Evolutionary conservation across 2,329 filamentous ascomycete genomes (phyloP).

Genomic region (Fusarium xylarioides): DNA sequence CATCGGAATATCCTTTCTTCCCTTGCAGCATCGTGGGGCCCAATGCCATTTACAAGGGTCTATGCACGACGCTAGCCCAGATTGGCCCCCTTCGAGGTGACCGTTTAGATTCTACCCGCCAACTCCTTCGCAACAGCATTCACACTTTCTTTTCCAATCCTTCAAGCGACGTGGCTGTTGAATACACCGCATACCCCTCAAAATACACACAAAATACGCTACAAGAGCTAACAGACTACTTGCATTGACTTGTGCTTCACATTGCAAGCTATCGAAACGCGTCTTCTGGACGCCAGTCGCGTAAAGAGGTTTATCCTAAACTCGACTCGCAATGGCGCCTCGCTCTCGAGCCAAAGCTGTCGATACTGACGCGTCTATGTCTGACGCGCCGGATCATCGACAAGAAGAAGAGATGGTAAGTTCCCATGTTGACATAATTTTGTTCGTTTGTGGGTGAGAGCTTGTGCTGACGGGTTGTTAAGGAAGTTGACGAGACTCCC

Average conservation of each 20-base stretch:
- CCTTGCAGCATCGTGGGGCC: conserved; percentile 35
- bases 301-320: conserved; percentile 57
- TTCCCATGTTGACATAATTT: background rate
- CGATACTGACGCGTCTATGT: conserved; percentile 71
- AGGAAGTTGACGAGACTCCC: conserved; percentile 72
- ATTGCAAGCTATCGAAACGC: conserved; percentile 50
- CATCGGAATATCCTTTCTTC: conserved; percentile 43
- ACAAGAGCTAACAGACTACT: background rate
- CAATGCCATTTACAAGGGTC: conserved; percentile 34
- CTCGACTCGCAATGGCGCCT: conserved; percentile 60
- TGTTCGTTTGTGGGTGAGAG: background rate
- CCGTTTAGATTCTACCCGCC: conserved; percentile 48
- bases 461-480: conserved; percentile 18
- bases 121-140: conserved; percentile 48
- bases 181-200: conserved; percentile 7
- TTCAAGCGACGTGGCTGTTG: conserved; percentile 18
- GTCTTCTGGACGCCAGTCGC: conserved; percentile 59
- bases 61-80: conserved; percentile 46
- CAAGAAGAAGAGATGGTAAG: conserved; percentile 62
- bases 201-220: background rate
- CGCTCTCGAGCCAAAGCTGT: conserved; percentile 62
- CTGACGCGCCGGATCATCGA: conserved; percentile 62
- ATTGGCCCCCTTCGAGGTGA: conserved; percentile 47
- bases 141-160: conserved; percentile 29
- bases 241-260: conserved; percentile 17